Percentiles rank a stretch among this genome's conserved stretches.
These are phyloP conservation scores for Skeletonema potamos DNA, from an alignment of 108 stramenopile species.

Conservation along the genomic window DNA sequence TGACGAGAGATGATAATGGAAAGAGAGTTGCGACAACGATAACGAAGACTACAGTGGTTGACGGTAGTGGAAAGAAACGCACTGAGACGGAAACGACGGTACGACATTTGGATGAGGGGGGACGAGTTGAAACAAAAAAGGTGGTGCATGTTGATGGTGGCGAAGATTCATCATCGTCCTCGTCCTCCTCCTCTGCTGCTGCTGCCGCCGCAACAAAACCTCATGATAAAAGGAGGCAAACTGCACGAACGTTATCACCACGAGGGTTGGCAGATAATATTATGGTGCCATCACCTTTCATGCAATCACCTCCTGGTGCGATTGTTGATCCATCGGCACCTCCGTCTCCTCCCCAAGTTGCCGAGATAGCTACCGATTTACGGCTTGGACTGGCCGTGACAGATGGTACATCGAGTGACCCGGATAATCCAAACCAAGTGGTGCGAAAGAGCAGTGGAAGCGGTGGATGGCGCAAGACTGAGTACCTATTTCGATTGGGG, in stretches of 20 bases:
- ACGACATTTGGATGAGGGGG: slow-evolving; percentile 44
- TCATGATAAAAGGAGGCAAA: not conserved
- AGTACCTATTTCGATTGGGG: slow-evolving; percentile 33
- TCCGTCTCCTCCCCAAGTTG: slow-evolving; percentile 19
- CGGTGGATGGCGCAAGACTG: slow-evolving; percentile 35
- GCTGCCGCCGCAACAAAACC: not conserved
- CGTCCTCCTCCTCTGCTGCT: not conserved
- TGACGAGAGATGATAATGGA: slow-evolving; percentile 32
- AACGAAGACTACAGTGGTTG: slow-evolving; percentile 30
- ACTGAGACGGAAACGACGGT: slow-evolving; percentile 26
- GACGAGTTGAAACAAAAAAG: slow-evolving; percentile 37
- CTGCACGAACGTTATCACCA: not conserved
- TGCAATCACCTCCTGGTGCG: not conserved
- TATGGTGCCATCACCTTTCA: not conserved
- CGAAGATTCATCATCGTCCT: not conserved
- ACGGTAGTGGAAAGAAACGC: slow-evolving; percentile 26
- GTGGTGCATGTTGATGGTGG: slow-evolving; percentile 12
- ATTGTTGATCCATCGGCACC: not conserved
- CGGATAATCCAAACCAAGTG: slow-evolving; percentile 8
- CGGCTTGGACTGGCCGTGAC: slow-evolving; percentile 26
- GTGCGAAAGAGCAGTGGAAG: not conserved
- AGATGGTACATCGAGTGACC: slow-evolving; percentile 15
- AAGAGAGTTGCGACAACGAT: slow-evolving; percentile 33
- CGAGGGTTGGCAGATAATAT: too few species aligned
- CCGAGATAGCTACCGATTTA: slow-evolving; percentile 18